phyloP scores from a whole-genome alignment of 352 stramenopile genomes.

The Pythium phragmitis region DNA sequence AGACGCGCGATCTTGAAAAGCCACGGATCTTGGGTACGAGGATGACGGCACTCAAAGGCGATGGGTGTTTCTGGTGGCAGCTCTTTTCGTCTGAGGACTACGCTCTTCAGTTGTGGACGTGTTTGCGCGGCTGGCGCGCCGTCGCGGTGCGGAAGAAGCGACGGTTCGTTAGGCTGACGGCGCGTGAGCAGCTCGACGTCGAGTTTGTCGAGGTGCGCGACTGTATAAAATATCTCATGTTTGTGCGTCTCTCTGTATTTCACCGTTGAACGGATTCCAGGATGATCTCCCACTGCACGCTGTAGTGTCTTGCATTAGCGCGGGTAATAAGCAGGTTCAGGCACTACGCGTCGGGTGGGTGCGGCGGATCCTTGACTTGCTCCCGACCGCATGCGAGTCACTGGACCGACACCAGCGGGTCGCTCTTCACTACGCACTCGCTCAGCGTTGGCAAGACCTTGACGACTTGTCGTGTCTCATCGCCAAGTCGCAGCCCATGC shows the following conservation, averaged over 20 bases:
- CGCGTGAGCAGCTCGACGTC: constrained; percentile 35
- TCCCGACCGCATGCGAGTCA: constrained; percentile 23
- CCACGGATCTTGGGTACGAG: not conserved
- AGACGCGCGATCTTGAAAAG: constrained; percentile 25
- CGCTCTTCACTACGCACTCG: constrained; percentile 45
- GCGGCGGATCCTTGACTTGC: constrained; percentile 27
- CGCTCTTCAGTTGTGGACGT: constrained; percentile 37
- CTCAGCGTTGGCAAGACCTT: constrained; percentile 42
- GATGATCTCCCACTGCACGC: constrained; percentile 48
- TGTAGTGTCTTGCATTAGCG: constrained; percentile 15
- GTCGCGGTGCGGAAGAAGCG: constrained; percentile 41
- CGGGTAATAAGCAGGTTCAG: not conserved
- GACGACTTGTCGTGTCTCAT: constrained; percentile 54
- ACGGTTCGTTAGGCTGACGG: constrained; percentile 27
- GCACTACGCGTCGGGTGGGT: constrained; percentile 37
- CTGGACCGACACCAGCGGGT: constrained; percentile 34
- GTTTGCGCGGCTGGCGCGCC: constrained; percentile 45
- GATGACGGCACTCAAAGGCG: not conserved
- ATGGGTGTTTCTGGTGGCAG: constrained; percentile 35
- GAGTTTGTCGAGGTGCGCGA: constrained; percentile 53
- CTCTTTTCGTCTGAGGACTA: constrained; percentile 30
- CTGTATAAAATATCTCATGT: not conserved
- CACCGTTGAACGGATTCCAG: constrained; percentile 19
- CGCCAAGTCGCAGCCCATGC: constrained; percentile 32
- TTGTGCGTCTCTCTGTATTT: not conserved